Conservation (phyloP, 176 grass and related monocot species). For the Rhynchospora breviuscula region DNA sequence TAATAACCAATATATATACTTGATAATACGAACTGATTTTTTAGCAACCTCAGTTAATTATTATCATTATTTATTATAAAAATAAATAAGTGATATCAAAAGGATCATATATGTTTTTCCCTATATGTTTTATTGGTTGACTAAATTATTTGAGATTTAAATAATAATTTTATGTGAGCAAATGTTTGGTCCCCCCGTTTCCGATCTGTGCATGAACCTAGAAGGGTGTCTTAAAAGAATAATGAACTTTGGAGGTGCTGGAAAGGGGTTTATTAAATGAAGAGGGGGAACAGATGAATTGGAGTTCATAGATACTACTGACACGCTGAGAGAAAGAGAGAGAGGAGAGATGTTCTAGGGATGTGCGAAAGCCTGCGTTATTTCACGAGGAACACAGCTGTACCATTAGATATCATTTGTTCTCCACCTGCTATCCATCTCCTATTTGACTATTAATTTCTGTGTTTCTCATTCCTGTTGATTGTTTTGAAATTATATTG, state of each 20-base stretch:
- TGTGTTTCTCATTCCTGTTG: conserved; percentile 14
- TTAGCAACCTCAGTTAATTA: not conserved
- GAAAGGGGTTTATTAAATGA: not conserved
- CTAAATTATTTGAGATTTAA: not conserved
- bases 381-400: conserved; percentile 57
- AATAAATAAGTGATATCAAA: not conserved
- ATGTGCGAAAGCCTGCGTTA: conserved; percentile 71
- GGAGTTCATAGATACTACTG: not conserved
- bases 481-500: not conserved
- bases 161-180: not conserved
- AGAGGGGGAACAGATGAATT: not conserved
- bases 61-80: not conserved
- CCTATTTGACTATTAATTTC: not conserved
- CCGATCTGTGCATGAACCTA: not conserved
- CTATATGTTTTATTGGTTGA: not conserved
- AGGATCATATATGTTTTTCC: not conserved
- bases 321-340: not conserved
- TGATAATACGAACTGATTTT: not conserved
- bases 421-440: conserved; percentile 23
- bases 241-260: not conserved
- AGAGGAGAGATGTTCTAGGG: conserved; percentile 33
- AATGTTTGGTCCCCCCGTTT: not conserved
- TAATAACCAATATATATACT: not conserved
- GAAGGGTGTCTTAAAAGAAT: not conserved
- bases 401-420: conserved; percentile 27